These are phyloP conservation scores for Candida ponderosae DNA, from an alignment of 805 yeast species.

Conservation along the genomic window DNA sequence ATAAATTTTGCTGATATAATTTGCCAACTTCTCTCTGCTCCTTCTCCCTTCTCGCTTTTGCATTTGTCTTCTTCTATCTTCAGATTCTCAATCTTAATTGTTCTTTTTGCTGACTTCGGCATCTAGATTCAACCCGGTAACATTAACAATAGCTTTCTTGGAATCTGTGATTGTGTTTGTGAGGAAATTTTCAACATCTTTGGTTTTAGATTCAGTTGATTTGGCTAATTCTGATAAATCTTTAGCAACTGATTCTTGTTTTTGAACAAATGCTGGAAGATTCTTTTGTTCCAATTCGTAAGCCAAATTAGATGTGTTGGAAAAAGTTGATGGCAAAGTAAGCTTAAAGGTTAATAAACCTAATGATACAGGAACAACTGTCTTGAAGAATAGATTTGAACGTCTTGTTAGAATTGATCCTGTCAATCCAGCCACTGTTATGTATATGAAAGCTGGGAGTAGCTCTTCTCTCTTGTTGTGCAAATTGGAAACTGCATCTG, in stretches of 20 bases:
- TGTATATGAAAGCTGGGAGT: slow-evolving; percentile 63
- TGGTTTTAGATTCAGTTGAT: slow-evolving; percentile 35
- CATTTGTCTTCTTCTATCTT: neutral
- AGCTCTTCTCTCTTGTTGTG: slow-evolving; percentile 61
- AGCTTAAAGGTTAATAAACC: slow-evolving; percentile 60
- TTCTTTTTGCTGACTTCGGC: slow-evolving; percentile 44
- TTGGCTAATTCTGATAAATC: slow-evolving; percentile 37
- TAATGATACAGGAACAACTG: slow-evolving; percentile 47
- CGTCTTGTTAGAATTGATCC: slow-evolving; percentile 72
- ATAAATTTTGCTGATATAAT: too few species aligned
- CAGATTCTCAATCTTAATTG: neutral
- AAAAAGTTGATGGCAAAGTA: slow-evolving; percentile 67
- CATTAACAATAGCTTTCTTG: slow-evolving; percentile 37
- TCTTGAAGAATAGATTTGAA: slow-evolving; percentile 47
- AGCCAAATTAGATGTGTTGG: slow-evolving; percentile 46
- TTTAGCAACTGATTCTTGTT: slow-evolving; percentile 43
- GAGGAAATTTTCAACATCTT: slow-evolving; percentile 28
- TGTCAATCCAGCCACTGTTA: slow-evolving; percentile 58
- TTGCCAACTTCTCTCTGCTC: too few species aligned
- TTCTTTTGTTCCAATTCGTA: slow-evolving; percentile 54
- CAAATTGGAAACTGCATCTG: slow-evolving; percentile 53
- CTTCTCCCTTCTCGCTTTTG: neutral
- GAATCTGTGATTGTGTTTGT: slow-evolving; percentile 29
- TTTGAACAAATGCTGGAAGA: slow-evolving; percentile 56
- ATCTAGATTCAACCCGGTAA: slow-evolving; percentile 64